Conservation (phyloP, 805 yeast genomes). For the Schizosaccharomyces japonicus region DNA sequence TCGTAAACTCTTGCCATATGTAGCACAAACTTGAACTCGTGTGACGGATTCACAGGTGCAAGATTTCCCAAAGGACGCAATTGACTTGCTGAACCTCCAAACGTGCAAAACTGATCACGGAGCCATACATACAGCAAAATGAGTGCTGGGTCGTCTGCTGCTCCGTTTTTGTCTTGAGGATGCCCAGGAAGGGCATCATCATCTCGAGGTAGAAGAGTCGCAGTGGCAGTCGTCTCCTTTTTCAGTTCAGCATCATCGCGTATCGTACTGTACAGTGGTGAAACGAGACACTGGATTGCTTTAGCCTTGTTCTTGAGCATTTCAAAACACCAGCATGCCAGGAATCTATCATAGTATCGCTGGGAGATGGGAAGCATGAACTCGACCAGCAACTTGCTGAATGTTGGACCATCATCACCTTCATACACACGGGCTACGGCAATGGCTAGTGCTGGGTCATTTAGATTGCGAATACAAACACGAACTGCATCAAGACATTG, state of each 20-base stretch:
- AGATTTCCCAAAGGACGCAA: constrained; percentile 29
- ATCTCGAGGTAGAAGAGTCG: no score
- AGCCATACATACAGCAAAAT: constrained; percentile 39
- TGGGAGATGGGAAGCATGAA: constrained; percentile 34
- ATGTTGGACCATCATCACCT: constrained; percentile 29
- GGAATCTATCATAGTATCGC: constrained; percentile 52
- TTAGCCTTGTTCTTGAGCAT: constrained; percentile 25
- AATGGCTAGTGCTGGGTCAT: constrained; percentile 52
- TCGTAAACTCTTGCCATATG: constrained; percentile 44
- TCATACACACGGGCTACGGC: constrained; percentile 61
- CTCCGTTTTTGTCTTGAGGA: not conserved
- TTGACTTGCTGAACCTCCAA: no score
- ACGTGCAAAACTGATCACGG: constrained; percentile 30
- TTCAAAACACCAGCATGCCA: constrained; percentile 60
- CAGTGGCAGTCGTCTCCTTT: not conserved
- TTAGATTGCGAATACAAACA: constrained; percentile 42
- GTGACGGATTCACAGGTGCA: constrained; percentile 18
- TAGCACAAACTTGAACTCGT: constrained; percentile 38
- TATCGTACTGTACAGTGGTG: constrained; percentile 7
- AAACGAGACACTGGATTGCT: constrained; percentile 25
- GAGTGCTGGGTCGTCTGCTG: constrained; percentile 57
- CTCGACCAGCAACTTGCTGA: constrained; percentile 25
- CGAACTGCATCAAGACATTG: constrained; percentile 53
- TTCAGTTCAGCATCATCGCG: constrained; percentile 1
- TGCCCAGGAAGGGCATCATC: no score